Evolutionary conservation across 2,329 filamentous ascomycete species (phyloP), one percentile per base, ranked within the genome.

Genomic region (Harringtonia aguacate): DNA sequence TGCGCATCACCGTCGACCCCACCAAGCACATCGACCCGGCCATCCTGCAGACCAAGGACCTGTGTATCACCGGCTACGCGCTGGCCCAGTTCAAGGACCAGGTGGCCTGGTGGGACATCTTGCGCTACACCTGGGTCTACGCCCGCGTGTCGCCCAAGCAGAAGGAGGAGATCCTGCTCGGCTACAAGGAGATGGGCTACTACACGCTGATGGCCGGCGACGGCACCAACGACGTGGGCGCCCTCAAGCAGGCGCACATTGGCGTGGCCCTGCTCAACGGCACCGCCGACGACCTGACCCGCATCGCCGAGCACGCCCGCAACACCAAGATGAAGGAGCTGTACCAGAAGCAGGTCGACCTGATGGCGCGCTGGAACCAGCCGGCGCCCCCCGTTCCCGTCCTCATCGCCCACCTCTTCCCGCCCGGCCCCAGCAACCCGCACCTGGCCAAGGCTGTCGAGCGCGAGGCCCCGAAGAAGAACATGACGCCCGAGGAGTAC

Each of bases 171-270:
- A 97, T 98, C 57, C 73, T 98, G n/a, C 77, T 95, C 20, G 92
- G 92, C 31, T 77, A 97, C 49, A 95, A 95, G 68, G 89, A 95
- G 56, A 85, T 87, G 67, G 92, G 92, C 40, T 98, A 98, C 69
- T 95, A 92, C 48, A 98, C 92, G 27, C 76, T 98, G 50, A 98
- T 98, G 92, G 94, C 89, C 55, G 92, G 92, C 63, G 92, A 98
- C 58, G 92, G 92, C 51, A 98, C 92, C 44, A 98, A 98, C 62
- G 92, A 98, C 58, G 92, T 98, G 44, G 92, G 92, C 52, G 92
- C 92, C 36, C 70, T 98, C 58, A 98, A 98, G 72, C 92, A 98
- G 67, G 92, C 92, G 34, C 92, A 98, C 59, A 88, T 98, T 51
- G 92, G 92, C 64, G 86, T 98, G 50, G 92, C 92, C 20, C 79